Conservation (phyloP, 2,329 filamentous ascomycete genomes). For the Penicillium sp. region DNA sequence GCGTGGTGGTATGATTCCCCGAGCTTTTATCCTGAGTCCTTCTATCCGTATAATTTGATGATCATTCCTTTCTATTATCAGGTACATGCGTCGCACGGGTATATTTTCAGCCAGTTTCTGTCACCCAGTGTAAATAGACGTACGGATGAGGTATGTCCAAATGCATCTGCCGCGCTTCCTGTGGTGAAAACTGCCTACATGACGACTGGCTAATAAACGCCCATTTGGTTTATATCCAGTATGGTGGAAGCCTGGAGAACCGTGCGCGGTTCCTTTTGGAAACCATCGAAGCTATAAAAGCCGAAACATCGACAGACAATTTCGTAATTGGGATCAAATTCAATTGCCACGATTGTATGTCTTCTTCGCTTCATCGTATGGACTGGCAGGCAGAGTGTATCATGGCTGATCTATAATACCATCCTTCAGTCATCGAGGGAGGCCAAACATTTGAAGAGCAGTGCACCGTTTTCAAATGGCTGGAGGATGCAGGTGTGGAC, state of each 20-base stretch:
- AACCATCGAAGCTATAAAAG: constrained; percentile 25
- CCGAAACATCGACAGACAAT: constrained; percentile 19
- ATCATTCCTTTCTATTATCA: background rate
- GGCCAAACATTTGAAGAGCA: constrained; percentile 27
- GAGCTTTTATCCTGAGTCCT: background rate
- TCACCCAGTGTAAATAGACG: background rate
- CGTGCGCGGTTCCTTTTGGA: constrained; percentile 29
- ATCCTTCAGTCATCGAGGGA: constrained; percentile 28
- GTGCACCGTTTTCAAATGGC: constrained; percentile 29
- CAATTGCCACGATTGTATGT: background rate
- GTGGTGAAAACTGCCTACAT: too few relatives aligned
- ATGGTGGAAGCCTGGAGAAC: constrained; percentile 28
- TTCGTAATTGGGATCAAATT: background rate
- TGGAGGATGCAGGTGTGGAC: constrained; percentile 29
- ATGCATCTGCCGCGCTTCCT: background rate
- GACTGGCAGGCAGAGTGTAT: too few relatives aligned
- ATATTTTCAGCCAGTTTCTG: background rate
- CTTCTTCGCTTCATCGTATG: too few relatives aligned
- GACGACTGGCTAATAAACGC: too few relatives aligned
- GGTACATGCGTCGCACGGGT: background rate
- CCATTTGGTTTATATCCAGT: constrained; percentile 8
- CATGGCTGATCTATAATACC: background rate
- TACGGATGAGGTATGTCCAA: constrained; percentile 9
- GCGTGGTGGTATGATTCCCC: background rate
- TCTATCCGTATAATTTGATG: too few relatives aligned